Evolutionary conservation across 495 filamentous ascomycete species (phyloP), one percentile per base, ranked within the genome.

Genomic region (Evansstolkia leycettana): DNA sequence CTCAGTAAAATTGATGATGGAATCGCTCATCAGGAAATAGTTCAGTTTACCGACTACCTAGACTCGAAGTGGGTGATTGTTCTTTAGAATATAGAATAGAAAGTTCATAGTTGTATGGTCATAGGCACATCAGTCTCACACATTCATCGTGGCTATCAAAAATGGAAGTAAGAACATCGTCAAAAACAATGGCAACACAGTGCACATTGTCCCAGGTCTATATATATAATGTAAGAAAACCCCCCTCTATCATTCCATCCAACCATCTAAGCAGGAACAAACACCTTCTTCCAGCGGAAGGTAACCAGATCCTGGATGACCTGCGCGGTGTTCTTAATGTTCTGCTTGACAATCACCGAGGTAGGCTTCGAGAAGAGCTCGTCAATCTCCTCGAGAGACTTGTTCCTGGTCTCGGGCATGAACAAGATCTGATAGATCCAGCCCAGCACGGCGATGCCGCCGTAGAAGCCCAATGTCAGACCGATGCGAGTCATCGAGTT

Each of bases 401-500:
- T 70, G 42, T 76, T 72, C 56, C 75, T 75, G 2, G 73, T 77
- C 57, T 77, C 72, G 0, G 71, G 71, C 71, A 75, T 76, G 50
- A 77, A 77, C 16, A 75, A 39, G 13, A 75, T 57, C 54, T 74
- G 70, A 42, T 74, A 75, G 37, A 72, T 48, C 68, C 69, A 73
- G 6, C 69, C 71, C 0, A 77, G 8, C 1, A 68, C 58, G 2
- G 72, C 71, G 42, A 76, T 73, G 13, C 72, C 73, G 40, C 72
- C 71, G 45, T 75, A 77, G 54, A 76, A 77, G 11, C 73, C 72
- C 0, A 76, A 60, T 0, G 68, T 64, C 12, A 77, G 55, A 16
- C 72, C 72, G 17, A 70, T 76, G 7, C 55, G 58, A 8, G 64
- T 64, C 67, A 77, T 72, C 16, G 70, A 60, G 7, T 59, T 42